Evolutionary conservation across 345 rosid species (phyloP).

Genomic region (Anastatica hierochuntica): DNA sequence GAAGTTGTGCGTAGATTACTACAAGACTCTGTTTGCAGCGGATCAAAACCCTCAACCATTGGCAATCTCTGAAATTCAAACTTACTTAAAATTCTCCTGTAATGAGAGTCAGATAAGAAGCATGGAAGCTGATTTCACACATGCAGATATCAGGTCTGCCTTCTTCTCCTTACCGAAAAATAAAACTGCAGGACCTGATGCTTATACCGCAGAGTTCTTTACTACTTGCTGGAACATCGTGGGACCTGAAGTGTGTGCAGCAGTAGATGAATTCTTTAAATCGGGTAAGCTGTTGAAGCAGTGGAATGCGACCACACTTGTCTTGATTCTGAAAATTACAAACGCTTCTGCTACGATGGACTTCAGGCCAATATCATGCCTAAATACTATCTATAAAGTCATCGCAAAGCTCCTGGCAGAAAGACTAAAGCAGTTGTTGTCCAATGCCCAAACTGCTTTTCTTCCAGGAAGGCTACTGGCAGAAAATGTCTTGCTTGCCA

Average conservation of each 20-base stretch:
- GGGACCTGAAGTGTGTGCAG: not conserved
- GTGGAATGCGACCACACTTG: not conserved
- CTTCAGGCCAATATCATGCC: not conserved
- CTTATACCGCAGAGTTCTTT: not conserved
- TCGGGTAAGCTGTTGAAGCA: rapidly evolving
- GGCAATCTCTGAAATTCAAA: too few species aligned
- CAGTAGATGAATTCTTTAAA: rapidly evolving
- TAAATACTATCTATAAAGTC: not conserved
- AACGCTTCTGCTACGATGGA: not conserved
- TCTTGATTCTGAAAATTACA: not conserved
- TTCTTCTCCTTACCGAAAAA: too few species aligned
- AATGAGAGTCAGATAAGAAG: too few species aligned
- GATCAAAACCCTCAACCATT: too few species aligned
- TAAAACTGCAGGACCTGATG: not conserved
- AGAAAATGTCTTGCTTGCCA: not conserved
- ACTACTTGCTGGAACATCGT: not conserved
- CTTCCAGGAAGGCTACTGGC: not conserved
- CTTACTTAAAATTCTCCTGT: too few species aligned
- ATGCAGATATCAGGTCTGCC: too few species aligned
- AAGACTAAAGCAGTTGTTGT: not conserved
- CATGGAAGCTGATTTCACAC: too few species aligned
- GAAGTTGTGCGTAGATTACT: too few species aligned
- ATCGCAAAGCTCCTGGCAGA: not conserved
- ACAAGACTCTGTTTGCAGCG: too few species aligned
- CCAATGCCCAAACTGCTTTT: not conserved